Evolutionary conservation across 129 eudicot species (phyloP).

Genomic region (Deinandra increscens): DNA sequence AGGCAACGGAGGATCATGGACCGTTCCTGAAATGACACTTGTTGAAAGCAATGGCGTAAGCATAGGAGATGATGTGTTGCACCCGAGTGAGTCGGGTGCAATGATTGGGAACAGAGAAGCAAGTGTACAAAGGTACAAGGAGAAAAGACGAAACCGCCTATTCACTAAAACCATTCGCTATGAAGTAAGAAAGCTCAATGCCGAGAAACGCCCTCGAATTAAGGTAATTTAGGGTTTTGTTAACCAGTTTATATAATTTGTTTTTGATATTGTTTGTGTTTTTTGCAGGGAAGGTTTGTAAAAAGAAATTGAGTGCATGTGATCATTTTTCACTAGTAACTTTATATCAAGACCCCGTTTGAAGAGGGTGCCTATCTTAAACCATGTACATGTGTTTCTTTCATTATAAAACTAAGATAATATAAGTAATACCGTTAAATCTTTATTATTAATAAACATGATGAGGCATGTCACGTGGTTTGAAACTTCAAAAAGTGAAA

Average conservation of each 20-base stretch:
- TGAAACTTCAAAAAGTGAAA: background rate
- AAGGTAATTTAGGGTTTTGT: conserved; percentile 42
- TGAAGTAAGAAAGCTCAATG: conserved; percentile 84
- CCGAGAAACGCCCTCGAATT: conserved; percentile 87
- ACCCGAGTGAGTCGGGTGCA: conserved; percentile 8
- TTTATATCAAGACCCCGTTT: background rate
- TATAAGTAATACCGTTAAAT: conserved; percentile 1
- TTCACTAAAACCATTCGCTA: conserved; percentile 73
- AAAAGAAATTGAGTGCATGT: conserved; percentile 44
- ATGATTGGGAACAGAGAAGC: conserved; percentile 58
- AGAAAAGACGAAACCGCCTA: conserved; percentile 79
- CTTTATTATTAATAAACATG: conserved; percentile 11
- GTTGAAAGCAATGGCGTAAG: conserved; percentile 9
- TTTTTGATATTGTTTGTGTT: background rate
- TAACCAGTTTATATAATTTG: background rate
- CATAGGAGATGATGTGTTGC: conserved; percentile 19
- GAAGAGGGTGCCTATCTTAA: conserved; percentile 11
- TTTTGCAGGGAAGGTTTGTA: conserved; percentile 70
- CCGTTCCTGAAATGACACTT: conserved; percentile 55
- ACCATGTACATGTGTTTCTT: conserved; percentile 23
- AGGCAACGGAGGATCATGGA: conserved; percentile 54
- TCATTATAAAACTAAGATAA: conserved; percentile 6
- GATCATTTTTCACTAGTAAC: conserved; percentile 1
- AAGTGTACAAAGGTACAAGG: conserved; percentile 79
- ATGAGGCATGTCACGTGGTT: background rate